Evolutionary conservation across 805 yeast genomes (phyloP), one percentile per base, ranked within the genome.

Genomic region (Isabelozyma pseudorhagii): DNA sequence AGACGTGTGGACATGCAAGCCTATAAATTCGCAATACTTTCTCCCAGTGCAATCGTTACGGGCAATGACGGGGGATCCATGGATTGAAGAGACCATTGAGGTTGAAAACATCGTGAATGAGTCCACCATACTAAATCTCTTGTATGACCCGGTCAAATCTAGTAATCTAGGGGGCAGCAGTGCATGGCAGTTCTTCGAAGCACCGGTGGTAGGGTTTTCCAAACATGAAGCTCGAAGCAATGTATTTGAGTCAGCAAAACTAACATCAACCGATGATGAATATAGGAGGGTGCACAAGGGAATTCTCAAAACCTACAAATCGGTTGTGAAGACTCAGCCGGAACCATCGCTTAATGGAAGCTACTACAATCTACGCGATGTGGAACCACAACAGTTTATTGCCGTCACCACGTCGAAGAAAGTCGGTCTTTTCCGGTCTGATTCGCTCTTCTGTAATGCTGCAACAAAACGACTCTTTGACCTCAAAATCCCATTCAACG

Each of bases 1-100:
- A 43, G 78, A 74, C 49, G 81, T 76, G 29, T 84, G 89, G 89
- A 75, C 85, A 0, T 64, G 75, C 6, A 69, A 67, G 44, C 70
- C 69, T 9, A 60, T 83, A 1, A 62, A 65, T 17, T 60, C 68
- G 1, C 54, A 54, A 4, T 70, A 61, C 48, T 84, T 85, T 66
- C 70, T 74, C 49, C 65, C 67, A n/a, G 89, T 84, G 5, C 60
- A 66, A 38, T 71, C 79, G 5, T 51, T 82, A 2, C 59, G 66
- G n/a, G 76, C 75, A 10, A 66, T 82, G 46, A 67, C 74, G 2
- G 86, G 85, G 2, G 80, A 82, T 48, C 59, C 62, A 3, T 55
- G 59, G 51, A 49, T 68, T 1, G 62, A 69, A 31, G 75, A 78
- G 43, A 63, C 63, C 9, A 50, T 58, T 25, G 59, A 59, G 36